A percentile compares a stretch with the other conserved stretches of the same genome.
Conservation (phyloP, 2,329 filamentous ascomycete species). For the Penicillium brevicompactum region DNA sequence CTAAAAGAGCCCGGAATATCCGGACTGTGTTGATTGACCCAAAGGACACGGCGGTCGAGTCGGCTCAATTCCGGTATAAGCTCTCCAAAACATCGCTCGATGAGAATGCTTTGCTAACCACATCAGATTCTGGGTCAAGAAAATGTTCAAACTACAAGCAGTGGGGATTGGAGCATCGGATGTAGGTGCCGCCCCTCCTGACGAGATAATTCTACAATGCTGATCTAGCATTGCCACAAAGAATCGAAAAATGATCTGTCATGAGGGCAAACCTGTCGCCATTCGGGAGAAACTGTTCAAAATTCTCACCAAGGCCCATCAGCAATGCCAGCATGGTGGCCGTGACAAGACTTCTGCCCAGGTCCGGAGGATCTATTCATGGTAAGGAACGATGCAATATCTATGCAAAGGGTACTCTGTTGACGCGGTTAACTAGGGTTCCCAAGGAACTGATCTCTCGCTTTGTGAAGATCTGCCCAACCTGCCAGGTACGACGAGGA, state of each 20-base stretch:
- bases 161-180: conserved; percentile 40
- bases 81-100: neutral
- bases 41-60: conserved; percentile 53
- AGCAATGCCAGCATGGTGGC: conserved; percentile 55
- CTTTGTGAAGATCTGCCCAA: conserved; percentile 55
- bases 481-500: conserved; percentile 51
- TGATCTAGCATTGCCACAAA: conserved; percentile 15
- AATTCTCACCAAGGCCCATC: conserved; percentile 53
- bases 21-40: conserved; percentile 50
- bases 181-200: conserved; percentile 32
- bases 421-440: conserved; percentile 43
- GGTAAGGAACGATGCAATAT: conserved; percentile 36
- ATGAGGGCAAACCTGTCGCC: conserved; percentile 56
- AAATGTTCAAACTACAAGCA: conserved; percentile 53
- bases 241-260: conserved; percentile 49
- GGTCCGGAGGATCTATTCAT: conserved; percentile 53
- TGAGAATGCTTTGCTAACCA: conserved; percentile 1
- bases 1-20: conserved; percentile 51
- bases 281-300: conserved; percentile 55
- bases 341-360: conserved; percentile 56
- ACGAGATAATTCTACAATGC: neutral
- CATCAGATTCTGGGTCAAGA: conserved; percentile 55
- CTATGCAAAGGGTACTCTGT: neutral
- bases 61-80: conserved; percentile 52
- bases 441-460: conserved; percentile 55